A percentile compares a stretch with the other conserved stretches of the same genome.
Evolutionary conservation across 2,329 filamentous ascomycete species (phyloP).

Genomic region (Ascochyta clinopodiicola): DNA sequence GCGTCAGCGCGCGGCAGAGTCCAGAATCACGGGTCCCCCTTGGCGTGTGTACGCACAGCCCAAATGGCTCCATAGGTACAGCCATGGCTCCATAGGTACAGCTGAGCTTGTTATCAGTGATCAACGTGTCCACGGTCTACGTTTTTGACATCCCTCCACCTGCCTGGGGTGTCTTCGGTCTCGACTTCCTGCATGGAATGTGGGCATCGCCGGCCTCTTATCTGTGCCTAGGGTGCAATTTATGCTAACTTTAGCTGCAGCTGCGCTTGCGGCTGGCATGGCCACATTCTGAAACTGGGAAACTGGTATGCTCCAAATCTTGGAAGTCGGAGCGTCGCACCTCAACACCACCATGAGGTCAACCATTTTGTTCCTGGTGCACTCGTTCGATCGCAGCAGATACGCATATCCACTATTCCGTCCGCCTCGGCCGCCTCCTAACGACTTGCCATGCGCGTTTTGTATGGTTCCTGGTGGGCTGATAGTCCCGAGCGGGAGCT

Average conservation of each 20-base stretch:
- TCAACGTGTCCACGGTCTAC: slow-evolving; percentile 5
- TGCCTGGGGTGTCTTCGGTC: neutral
- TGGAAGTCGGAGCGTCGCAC: neutral
- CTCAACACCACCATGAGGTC: neutral
- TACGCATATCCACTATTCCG: slow-evolving; percentile 7
- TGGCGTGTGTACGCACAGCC: slow-evolving; percentile 8
- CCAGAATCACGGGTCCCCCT: slow-evolving; percentile 6
- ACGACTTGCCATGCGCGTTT: slow-evolving; percentile 1
- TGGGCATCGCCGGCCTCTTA: slow-evolving; percentile 4
- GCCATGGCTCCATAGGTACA: neutral
- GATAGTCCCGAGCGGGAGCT: slow-evolving; percentile 17
- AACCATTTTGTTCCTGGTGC: neutral
- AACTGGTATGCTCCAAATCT: slow-evolving; percentile 1
- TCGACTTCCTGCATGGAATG: slow-evolving; percentile 6
- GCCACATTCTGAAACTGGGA: slow-evolving; percentile 5
- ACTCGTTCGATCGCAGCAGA: neutral
- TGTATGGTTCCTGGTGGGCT: slow-evolving; percentile 13
- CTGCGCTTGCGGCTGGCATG: slow-evolving; percentile 7
- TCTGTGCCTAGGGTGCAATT: slow-evolving; percentile 2
- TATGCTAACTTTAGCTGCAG: slow-evolving; percentile 12
- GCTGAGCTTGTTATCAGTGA: slow-evolving; percentile 13
- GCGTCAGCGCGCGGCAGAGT: slow-evolving; percentile 15
- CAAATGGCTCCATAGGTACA: neutral
- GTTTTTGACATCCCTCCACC: slow-evolving; percentile 2
- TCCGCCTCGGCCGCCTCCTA: slow-evolving; percentile 5